Evolutionary conservation across 164 flowering plant species (phyloP).

Genomic region (Protea cynaroides): DNA sequence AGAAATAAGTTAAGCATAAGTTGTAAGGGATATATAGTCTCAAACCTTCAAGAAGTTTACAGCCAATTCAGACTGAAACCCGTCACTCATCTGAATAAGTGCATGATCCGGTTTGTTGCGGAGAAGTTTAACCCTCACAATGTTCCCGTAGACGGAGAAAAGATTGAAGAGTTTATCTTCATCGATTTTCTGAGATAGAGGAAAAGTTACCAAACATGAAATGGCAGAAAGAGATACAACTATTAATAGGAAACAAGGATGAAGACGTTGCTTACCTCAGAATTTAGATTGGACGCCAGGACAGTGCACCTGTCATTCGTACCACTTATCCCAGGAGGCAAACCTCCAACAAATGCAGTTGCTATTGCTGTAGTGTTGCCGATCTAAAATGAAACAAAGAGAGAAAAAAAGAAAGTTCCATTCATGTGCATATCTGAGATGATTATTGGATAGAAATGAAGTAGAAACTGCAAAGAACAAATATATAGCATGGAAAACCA

Average conservation of each 20-base stretch:
- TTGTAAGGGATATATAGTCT: not conserved
- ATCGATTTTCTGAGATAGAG: conserved; percentile 60
- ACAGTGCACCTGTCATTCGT: conserved; percentile 94
- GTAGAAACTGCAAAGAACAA: not conserved
- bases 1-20: not conserved
- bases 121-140: conserved; percentile 83
- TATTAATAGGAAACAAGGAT: not conserved
- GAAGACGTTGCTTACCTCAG: conserved; percentile 59
- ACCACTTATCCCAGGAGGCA: conserved; percentile 94
- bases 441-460: not conserved
- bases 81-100: conserved; percentile 94
- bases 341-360: conserved; percentile 90
- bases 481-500: not conserved
- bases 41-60: conserved; percentile 93
- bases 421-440: not conserved
- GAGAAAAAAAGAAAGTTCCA: not conserved
- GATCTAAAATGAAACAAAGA: conserved; percentile 43
- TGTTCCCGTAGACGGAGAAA: conserved; percentile 94
- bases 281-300: conserved; percentile 74
- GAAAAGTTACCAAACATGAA: not conserved
- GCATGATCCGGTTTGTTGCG: conserved; percentile 98
- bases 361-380: conserved; percentile 80
- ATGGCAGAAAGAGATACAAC: not conserved
- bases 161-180: conserved; percentile 96
- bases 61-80: conserved; percentile 96